Evolutionary conservation across 805 yeast species (phyloP).

Genomic region (Citeromyces matritensis): DNA sequence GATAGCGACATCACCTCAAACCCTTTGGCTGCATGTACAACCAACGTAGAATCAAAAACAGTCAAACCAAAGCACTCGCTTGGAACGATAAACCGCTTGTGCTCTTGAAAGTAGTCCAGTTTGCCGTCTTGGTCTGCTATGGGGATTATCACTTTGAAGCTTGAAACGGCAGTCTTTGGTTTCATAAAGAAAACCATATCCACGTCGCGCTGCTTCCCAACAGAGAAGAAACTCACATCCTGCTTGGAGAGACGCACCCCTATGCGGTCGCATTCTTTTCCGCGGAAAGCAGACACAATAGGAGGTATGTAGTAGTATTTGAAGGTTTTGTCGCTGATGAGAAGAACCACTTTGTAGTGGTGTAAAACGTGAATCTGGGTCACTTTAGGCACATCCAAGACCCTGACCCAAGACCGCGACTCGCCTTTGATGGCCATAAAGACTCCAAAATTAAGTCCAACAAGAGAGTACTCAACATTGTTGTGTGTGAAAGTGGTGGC

Average conservation of each 20-base stretch:
- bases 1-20: slow-evolving; percentile 51
- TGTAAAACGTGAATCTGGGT: slow-evolving; percentile 47
- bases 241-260: slow-evolving; percentile 35
- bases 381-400: slow-evolving; percentile 35
- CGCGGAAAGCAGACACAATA: slow-evolving; percentile 42
- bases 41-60: slow-evolving; percentile 49
- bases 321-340: slow-evolving; percentile 43
- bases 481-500: slow-evolving; percentile 28
- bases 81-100: slow-evolving; percentile 31
- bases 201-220: slow-evolving; percentile 56
- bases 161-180: slow-evolving; percentile 28
- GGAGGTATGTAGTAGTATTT: slow-evolving; percentile 51
- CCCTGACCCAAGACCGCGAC: slow-evolving; percentile 38
- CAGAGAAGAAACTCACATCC: slow-evolving; percentile 43
- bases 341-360: slow-evolving; percentile 35
- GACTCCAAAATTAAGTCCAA: slow-evolving; percentile 55
- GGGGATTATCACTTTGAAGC: slow-evolving; percentile 44
- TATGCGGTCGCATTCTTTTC: slow-evolving; percentile 19
- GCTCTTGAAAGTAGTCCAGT: slow-evolving; percentile 24
- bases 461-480: slow-evolving; percentile 26
- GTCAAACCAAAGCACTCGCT: slow-evolving; percentile 48
- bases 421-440: slow-evolving; percentile 29
- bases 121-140: slow-evolving; percentile 23
- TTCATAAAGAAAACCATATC: slow-evolving; percentile 42
- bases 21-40: slow-evolving; percentile 53